Evolutionary conservation across 768 basidiomycete genomes (phyloP).

Genomic region (Rhodosporidiobolus sp.): DNA sequence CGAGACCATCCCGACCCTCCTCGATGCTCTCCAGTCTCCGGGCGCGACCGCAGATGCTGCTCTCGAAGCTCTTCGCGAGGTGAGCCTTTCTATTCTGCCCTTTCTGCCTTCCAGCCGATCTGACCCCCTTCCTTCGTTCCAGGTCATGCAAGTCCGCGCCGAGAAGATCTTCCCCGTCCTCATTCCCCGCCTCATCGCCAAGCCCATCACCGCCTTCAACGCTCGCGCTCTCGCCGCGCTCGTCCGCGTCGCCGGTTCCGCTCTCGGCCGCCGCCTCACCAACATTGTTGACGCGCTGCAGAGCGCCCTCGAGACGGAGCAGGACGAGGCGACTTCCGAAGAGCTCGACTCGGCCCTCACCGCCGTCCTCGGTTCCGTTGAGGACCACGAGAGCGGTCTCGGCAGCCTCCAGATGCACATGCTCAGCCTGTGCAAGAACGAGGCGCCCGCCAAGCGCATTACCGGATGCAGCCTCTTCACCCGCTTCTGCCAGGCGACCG

Average conservation of each 20-base stretch:
- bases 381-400: constrained; percentile 73
- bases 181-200: constrained; percentile 84
- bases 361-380: constrained; percentile 72
- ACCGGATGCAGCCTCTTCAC: constrained; percentile 75
- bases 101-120: neutral
- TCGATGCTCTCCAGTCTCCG: constrained; percentile 89
- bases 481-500: constrained; percentile 76
- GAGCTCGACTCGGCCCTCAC: constrained; percentile 73
- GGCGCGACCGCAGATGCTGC: constrained; percentile 94
- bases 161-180: constrained; percentile 94
- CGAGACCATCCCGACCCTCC: constrained; percentile 87
- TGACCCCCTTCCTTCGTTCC: neutral
- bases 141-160: constrained; percentile 69
- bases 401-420: constrained; percentile 84
- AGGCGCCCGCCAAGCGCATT: constrained; percentile 65
- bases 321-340: constrained; percentile 64
- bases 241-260: constrained; percentile 87
- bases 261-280: constrained; percentile 76
- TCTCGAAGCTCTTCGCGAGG: constrained; percentile 83
- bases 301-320: constrained; percentile 63
- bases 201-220: constrained; percentile 93
- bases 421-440: constrained; percentile 83
- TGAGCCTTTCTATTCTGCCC: constrained; percentile 60
- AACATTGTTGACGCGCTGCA: constrained; percentile 76
- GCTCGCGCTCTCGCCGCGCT: constrained; percentile 83